These are phyloP conservation scores for Persicaria tinctoria DNA, from an alignment of 148 eudicot species.

Conservation along the genomic window DNA sequence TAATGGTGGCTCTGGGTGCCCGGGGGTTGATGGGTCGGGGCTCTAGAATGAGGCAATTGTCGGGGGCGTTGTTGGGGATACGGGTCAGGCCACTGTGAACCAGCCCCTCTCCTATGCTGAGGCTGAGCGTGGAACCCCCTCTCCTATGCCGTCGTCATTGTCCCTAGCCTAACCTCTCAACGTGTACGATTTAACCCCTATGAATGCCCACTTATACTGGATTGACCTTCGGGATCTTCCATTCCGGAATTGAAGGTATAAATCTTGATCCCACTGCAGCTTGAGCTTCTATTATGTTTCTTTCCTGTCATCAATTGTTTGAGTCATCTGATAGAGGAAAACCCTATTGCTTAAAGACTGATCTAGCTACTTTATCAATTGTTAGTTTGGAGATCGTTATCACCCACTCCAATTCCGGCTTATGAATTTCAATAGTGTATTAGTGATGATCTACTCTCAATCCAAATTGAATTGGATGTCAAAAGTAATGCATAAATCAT, in stretches of 20 bases:
- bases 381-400: background rate
- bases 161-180: slow-evolving; percentile 21
- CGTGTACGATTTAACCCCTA: slow-evolving; percentile 67
- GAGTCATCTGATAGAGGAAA: background rate
- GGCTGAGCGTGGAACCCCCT: too few species aligned
- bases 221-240: slow-evolving; percentile 52
- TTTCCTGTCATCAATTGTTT: background rate
- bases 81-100: too few species aligned
- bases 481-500: too few species aligned
- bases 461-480: too few species aligned
- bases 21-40: too few species aligned
- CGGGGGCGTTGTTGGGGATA: too few species aligned
- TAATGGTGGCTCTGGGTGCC: too few species aligned
- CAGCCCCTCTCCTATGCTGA: too few species aligned
- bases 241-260: slow-evolving; percentile 77
- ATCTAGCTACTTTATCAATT: background rate
- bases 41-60: too few species aligned
- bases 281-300: background rate
- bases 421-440: background rate
- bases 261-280: background rate
- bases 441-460: background rate
- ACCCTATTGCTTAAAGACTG: background rate
- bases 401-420: background rate
- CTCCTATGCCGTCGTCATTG: too few species aligned
- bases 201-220: slow-evolving; percentile 64